Base-by-base conservation (phyloP, 1,284 basidiomycete genomes). In the Melampsora americana region DNA sequence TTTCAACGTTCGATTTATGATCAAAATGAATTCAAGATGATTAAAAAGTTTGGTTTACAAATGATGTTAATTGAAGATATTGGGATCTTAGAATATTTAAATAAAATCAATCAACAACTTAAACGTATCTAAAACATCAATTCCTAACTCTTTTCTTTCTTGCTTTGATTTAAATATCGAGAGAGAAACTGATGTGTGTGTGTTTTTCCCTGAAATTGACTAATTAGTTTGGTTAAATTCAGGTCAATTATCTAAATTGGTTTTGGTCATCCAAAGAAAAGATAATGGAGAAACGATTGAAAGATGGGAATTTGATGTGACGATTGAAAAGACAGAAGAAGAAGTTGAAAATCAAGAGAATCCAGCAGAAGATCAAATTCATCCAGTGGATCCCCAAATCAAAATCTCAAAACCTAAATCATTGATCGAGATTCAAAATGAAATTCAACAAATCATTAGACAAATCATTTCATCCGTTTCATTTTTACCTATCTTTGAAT, bases 1-100 rank as follows among this genome's bases (percentile, higher is more conserved):
- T 99, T 96, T 84, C 95, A 99, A 84, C 88, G 96, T 39, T 93
- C 92, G 70, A 92, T 99, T 39, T 99, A 99, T 83, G 95, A 96
- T 0, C 90, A 92, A 0, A 95, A 99, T 83, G 96, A 99, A 84
- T 99, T 99, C 83, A 81, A 81, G 23, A 81, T 79, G 26, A 80
- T 82, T 28, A 95, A 96, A 81, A 78, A 79, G 93, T 95, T 90
- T 93, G 95, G 95, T 0, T 90, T 98, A 79, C 95, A 93, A 0
- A 92, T 99, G 80, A 87, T 99, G 35, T 90, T 96, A 1, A 96
- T 94, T 0, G 91, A 94, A 78, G 95, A 99, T 80, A 89, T 95
- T 69, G 91, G 91, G 0, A 84, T 99, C 62, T 92, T 95, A 81
- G 92, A 91, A 80, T 99, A 99, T 82, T 87, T 99, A 23, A 89